These are phyloP conservation scores for Marchantia polymorpha DNA, from an alignment of 225 moss, liverwort and hornwort species.

Conservation along the genomic window DNA sequence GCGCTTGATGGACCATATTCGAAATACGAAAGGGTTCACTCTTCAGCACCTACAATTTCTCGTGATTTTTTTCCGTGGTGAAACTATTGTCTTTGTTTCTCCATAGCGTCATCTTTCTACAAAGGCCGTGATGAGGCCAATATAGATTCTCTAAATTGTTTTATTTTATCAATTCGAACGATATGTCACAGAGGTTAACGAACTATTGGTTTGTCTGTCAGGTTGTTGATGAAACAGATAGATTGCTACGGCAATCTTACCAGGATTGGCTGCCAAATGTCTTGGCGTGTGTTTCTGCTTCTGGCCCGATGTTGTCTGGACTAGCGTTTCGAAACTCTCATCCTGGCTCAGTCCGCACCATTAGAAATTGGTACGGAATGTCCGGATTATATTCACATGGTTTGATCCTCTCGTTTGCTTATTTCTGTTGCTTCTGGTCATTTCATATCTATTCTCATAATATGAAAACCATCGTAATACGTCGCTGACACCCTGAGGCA, in stretches of 20 bases:
- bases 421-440: no score
- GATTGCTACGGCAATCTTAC: constrained; percentile 89
- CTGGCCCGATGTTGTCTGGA: not conserved
- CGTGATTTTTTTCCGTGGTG: constrained; percentile 37
- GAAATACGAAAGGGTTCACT: constrained; percentile 79
- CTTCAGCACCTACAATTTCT: constrained; percentile 83
- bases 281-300: constrained; percentile 49
- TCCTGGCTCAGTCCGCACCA: constrained; percentile 52
- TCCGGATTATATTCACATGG: no score
- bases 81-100: no score
- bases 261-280: constrained; percentile 96
- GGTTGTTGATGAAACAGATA: constrained; percentile 98
- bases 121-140: no score
- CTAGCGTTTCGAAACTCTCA: constrained; percentile 18
- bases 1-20: constrained; percentile 87
- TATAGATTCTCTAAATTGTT: no score
- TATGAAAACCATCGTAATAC: no score
- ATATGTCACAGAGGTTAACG: not conserved
- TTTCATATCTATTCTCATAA: no score
- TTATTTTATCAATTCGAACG: no score
- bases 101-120: no score
- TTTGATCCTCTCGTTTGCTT: no score
- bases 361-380: constrained; percentile 55
- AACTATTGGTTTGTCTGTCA: constrained; percentile 23
- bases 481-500: not conserved